Percentiles rank a stretch among this genome's conserved stretches.
These are phyloP conservation scores for Annulohypoxylon bovei DNA, from an alignment of 495 filamentous ascomycete genomes.

Conservation along the genomic window DNA sequence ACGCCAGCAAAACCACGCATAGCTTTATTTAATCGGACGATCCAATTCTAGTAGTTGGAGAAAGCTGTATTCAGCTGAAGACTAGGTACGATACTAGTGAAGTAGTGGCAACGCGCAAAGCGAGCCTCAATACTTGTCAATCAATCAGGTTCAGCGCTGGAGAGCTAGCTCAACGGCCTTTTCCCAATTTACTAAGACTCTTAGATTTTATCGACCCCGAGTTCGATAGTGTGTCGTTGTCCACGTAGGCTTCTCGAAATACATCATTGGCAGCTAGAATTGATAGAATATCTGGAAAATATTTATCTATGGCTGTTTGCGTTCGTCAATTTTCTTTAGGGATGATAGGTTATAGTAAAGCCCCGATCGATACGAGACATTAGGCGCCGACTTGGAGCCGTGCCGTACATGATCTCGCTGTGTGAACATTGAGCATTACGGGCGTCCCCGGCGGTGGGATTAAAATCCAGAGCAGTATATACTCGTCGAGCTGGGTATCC, in stretches of 20 bases:
- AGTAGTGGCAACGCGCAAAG: not conserved
- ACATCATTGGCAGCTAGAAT: not conserved
- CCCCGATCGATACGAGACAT: not conserved
- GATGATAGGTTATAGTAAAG: not conserved
- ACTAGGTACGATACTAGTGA: not conserved
- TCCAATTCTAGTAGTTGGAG: not conserved
- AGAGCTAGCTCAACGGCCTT: not conserved
- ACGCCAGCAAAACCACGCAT: not conserved
- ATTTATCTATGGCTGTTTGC: not conserved
- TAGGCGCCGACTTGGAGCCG: no score
- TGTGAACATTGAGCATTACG: no score
- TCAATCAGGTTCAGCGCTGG: not conserved
- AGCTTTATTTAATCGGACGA: not conserved
- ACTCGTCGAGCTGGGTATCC: no score
- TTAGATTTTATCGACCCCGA: not conserved
- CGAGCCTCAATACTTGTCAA: not conserved
- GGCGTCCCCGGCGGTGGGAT: not conserved
- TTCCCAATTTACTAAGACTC: not conserved
- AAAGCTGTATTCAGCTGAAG: not conserved
- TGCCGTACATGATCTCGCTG: no score
- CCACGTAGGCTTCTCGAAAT: not conserved
- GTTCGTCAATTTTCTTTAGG: not conserved
- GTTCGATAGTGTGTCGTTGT: not conserved
- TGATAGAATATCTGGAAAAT: not conserved
- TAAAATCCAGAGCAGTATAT: not conserved